phyloP scores from a whole-genome alignment of 2,329 filamentous ascomycete genomes.

The Aspergillus pseudotamarii region DNA sequence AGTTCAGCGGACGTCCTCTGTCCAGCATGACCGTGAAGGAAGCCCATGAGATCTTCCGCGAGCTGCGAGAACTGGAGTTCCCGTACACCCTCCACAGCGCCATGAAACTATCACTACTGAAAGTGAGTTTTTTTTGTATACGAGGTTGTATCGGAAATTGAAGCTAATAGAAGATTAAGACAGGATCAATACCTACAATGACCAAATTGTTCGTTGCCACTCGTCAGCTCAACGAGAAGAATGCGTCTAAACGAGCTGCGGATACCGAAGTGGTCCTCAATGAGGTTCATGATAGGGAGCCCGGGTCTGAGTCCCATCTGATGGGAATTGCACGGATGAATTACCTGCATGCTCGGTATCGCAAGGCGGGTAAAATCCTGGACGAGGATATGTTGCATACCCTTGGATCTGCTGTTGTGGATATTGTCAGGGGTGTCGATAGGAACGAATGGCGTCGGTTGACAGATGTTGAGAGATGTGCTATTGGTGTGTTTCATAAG shows the following conservation, averaged over 20 bases:
- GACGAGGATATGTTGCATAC: slow-evolving; percentile 64
- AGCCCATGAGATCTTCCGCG: slow-evolving; percentile 27
- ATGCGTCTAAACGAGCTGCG: slow-evolving; percentile 49
- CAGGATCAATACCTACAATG: slow-evolving; percentile 54
- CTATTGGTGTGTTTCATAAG: slow-evolving; percentile 65
- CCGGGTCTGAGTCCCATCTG: slow-evolving; percentile 39
- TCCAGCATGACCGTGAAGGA: slow-evolving; percentile 33
- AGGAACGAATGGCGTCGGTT: slow-evolving; percentile 67
- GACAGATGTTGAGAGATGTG: slow-evolving; percentile 65
- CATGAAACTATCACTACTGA: slow-evolving; percentile 26
- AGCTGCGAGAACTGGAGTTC: slow-evolving; percentile 33
- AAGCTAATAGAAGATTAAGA: slow-evolving; percentile 25
- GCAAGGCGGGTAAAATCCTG: slow-evolving; percentile 55
- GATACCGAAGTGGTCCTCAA: slow-evolving; percentile 50
- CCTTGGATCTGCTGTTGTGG: slow-evolving; percentile 60
- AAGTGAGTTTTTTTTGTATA: slow-evolving; percentile 14
- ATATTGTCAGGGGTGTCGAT: slow-evolving; percentile 63
- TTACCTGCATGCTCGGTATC: slow-evolving; percentile 58
- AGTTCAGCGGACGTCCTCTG: slow-evolving; percentile 12
- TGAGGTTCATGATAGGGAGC: slow-evolving; percentile 43
- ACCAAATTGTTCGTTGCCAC: slow-evolving; percentile 49
- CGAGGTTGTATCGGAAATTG: rapidly evolving
- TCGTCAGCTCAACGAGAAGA: slow-evolving; percentile 45
- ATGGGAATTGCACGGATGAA: slow-evolving; percentile 62
- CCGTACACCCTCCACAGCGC: slow-evolving; percentile 30